Evolutionary conservation across 2,329 filamentous ascomycete species (phyloP), one percentile per base, ranked within the genome.

Genomic region (Hysterium pulicare): DNA sequence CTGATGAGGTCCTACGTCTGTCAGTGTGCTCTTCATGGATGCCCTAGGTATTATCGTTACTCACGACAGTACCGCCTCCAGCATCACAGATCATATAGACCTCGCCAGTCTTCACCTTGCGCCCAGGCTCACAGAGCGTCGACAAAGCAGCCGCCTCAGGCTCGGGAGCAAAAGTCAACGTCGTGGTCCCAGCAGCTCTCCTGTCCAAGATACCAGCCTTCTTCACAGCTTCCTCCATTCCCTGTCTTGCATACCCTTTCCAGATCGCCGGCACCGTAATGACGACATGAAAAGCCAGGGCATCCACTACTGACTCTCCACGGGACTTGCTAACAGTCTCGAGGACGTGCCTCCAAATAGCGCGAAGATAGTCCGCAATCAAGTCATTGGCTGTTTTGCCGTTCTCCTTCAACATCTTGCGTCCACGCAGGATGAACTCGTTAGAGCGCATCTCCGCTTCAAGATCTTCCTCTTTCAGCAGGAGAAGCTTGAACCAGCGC

Each of bases 41-140:
- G n/a, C 2, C 10, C n/a, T 21, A 9, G 21, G 2, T 9, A n/a
- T 15, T n/a, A n/a, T n/a, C n/a, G n/a, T 24, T 11, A 43, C 47
- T 42, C 36, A 57, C 54, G 11, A 59, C 57, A 2, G 54, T 59
- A 13, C 56, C 54, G n/a, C 56, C 56, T 10, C 55, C 56, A 9
- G 49, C 50, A 35, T 58, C 54, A 13, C 53, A 57, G 6, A 60
- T 34, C 8, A 57, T 24, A 23, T 44, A 55, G 2, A 44, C 38
- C 13, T 58, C 48, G 8, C 46, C 45, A 20, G 20, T 13, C 35
- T 46, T 40, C 7, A 28, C 16, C 20, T 48, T 28, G 39, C 40
- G 6, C 33, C 37, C 3, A 24, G 37, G 9, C 11, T 50, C 51
- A 10, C 19, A 23, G 3, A 60, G 41, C 1, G 49, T 52, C 6